A percentile compares a stretch with the other conserved stretches of the same genome.
Conservation (phyloP, 768 basidiomycete species). For the Xerocomellus chrysenteron region DNA sequence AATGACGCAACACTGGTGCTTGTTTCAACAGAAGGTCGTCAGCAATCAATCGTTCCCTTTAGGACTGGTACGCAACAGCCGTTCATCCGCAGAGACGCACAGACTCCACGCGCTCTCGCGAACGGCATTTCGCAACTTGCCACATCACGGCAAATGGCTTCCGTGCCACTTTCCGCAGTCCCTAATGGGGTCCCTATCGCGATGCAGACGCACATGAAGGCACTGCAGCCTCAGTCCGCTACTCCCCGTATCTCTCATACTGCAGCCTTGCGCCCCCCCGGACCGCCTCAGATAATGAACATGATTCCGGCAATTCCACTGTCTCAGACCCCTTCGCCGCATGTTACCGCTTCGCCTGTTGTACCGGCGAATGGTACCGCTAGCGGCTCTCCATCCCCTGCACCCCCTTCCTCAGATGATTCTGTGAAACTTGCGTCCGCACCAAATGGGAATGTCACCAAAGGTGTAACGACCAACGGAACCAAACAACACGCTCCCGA, state of each 20-base stretch:
- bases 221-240: constrained; percentile 51
- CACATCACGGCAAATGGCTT: constrained; percentile 21
- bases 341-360: constrained; percentile 26
- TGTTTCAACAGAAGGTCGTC: constrained; percentile 48
- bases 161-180: constrained; percentile 25
- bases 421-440: constrained; percentile 16
- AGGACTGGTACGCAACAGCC: constrained; percentile 33
- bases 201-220: constrained; percentile 59
- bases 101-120: constrained; percentile 20
- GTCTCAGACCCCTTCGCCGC: constrained; percentile 37
- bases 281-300: constrained; percentile 35
- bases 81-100: constrained; percentile 26
- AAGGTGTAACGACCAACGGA: constrained; percentile 33
- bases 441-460: constrained; percentile 21
- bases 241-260: constrained; percentile 58
- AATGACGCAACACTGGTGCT: constrained; percentile 52
- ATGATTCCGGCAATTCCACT: constrained; percentile 31
- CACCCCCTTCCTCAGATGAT: constrained; percentile 44
- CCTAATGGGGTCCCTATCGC: constrained; percentile 55
- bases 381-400: constrained; percentile 34
- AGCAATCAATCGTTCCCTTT: constrained; percentile 50
- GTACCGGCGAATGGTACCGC: constrained; percentile 35
- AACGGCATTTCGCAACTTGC: constrained; percentile 29
- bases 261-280: constrained; percentile 34
- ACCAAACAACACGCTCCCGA: constrained; percentile 25